phyloP scores from a whole-genome alignment of 148 eudicot genomes.

The Simmondsia chinensis region DNA sequence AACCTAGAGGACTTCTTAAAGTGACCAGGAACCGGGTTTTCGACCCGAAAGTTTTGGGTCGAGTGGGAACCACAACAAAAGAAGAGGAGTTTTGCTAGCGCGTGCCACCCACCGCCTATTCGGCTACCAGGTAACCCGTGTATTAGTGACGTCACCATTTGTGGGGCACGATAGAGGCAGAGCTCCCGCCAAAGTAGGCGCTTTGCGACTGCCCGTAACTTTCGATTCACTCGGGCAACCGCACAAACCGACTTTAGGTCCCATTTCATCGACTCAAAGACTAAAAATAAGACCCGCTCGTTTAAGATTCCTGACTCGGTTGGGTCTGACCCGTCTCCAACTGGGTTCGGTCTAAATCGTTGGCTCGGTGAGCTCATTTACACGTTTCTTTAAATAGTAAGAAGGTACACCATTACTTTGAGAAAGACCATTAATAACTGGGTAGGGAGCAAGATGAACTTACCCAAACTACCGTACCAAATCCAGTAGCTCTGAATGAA shows the following conservation, averaged over 20 bases:
- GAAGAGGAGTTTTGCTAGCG: slow-evolving; percentile 67
- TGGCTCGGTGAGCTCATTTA: slow-evolving; percentile 4
- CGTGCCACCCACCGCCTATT: slow-evolving; percentile 69
- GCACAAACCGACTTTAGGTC: slow-evolving; percentile 41
- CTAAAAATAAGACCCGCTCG: slow-evolving; percentile 45
- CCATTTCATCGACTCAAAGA: slow-evolving; percentile 58
- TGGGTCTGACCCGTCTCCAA: slow-evolving; percentile 9
- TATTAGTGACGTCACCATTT: slow-evolving; percentile 32
- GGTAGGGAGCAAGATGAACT: not conserved
- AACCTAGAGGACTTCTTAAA: slow-evolving; percentile 53
- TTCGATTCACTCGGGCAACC: slow-evolving; percentile 38
- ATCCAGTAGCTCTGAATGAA: too few relatives aligned
- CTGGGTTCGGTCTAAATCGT: slow-evolving; percentile 11
- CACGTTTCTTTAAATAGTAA: not conserved
- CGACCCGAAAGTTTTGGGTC: slow-evolving; percentile 23
- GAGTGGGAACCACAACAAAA: slow-evolving; percentile 69
- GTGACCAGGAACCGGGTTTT: slow-evolving; percentile 31
- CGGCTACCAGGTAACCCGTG: slow-evolving; percentile 27
- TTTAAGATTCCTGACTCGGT: slow-evolving; percentile 36
- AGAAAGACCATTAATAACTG: not conserved
- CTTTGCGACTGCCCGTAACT: slow-evolving; percentile 51
- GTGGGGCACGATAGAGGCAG: slow-evolving; percentile 49
- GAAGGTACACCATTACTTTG: not conserved
- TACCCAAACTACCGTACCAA: too few relatives aligned
- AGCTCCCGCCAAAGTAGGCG: slow-evolving; percentile 59